Percentiles rank a stretch among this genome's conserved stretches.
Evolutionary conservation across 495 filamentous ascomycete genomes (phyloP).

Genomic region (Neurospora sp.): DNA sequence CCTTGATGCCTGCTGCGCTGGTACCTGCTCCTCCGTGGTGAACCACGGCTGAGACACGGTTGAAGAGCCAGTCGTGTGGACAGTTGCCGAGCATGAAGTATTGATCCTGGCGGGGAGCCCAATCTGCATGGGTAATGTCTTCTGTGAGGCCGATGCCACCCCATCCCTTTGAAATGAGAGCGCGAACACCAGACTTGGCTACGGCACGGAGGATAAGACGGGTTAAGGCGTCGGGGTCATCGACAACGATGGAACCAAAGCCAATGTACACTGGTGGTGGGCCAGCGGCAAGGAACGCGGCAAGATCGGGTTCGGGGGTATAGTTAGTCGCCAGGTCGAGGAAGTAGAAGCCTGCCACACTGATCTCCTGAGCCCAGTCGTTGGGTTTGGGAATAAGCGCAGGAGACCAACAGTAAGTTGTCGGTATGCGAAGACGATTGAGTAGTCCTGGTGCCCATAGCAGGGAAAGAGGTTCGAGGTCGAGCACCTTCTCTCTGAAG

Average conservation of each 20-base stretch:
- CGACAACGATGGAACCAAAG: conserved; percentile 74
- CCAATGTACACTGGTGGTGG: conserved; percentile 72
- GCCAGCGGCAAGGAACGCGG: conserved; percentile 45
- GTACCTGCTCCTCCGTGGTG: conserved; percentile 82
- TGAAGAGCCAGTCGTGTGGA: conserved; percentile 79
- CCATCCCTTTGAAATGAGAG: conserved; percentile 75
- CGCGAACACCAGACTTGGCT: conserved; percentile 53
- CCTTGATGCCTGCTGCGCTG: conserved; percentile 61
- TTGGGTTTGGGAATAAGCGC: conserved; percentile 54
- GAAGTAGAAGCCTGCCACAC: conserved; percentile 56
- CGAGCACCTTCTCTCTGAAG: conserved; percentile 50
- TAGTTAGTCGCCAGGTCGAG: conserved; percentile 52
- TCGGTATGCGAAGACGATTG: conserved; percentile 50
- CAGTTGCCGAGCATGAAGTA: conserved; percentile 72
- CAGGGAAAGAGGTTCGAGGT: conserved; percentile 50
- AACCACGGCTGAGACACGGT: conserved; percentile 62
- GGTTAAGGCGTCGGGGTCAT: conserved; percentile 60
- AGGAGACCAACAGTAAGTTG: conserved; percentile 59
- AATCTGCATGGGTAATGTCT: conserved; percentile 29
- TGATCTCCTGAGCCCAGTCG: conserved; percentile 54
- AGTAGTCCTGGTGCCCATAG: conserved; percentile 58
- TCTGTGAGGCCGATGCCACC: conserved; percentile 48
- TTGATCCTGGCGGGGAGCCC: conserved; percentile 48
- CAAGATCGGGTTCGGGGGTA: conserved; percentile 43
- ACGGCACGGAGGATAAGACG: conserved; percentile 60